Conservation (phyloP, 495 filamentous ascomycete species). For the Cercophora samala region DNA sequence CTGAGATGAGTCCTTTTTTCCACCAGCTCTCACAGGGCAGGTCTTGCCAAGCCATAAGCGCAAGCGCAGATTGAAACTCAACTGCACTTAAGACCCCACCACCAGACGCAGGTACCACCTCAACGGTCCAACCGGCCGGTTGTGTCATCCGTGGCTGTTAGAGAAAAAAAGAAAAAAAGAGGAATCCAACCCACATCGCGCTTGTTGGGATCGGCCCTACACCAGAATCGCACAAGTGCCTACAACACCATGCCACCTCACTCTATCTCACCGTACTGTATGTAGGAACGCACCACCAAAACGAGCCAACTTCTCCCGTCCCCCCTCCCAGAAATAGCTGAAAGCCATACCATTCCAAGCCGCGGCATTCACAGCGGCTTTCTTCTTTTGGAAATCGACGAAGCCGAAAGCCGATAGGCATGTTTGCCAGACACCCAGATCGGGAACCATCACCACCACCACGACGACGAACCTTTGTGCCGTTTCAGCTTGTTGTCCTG, state of each 20-base stretch:
- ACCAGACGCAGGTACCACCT: conserved; percentile 8
- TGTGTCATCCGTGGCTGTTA: not conserved
- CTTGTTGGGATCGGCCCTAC: not conserved
- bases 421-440: not conserved
- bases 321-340: not conserved
- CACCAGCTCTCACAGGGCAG: not conserved
- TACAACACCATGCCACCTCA: not conserved
- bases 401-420: not conserved
- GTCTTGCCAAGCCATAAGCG: not conserved
- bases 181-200: not conserved
- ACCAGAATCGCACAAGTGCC: not conserved
- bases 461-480: too few species aligned
- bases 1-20: not conserved
- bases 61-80: not conserved
- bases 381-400: not conserved
- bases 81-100: too few species aligned
- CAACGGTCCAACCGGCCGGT: conserved; percentile 2
- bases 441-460: not conserved
- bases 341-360: not conserved
- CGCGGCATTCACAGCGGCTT: not conserved
- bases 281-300: too few species aligned
- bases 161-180: conserved; percentile 1
- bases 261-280: too few species aligned
- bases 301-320: not conserved
- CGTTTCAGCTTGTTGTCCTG: not conserved